These are phyloP conservation scores for Nothophytophthora sp. DNA, from an alignment of 352 stramenopile species.

Conservation along the genomic window DNA sequence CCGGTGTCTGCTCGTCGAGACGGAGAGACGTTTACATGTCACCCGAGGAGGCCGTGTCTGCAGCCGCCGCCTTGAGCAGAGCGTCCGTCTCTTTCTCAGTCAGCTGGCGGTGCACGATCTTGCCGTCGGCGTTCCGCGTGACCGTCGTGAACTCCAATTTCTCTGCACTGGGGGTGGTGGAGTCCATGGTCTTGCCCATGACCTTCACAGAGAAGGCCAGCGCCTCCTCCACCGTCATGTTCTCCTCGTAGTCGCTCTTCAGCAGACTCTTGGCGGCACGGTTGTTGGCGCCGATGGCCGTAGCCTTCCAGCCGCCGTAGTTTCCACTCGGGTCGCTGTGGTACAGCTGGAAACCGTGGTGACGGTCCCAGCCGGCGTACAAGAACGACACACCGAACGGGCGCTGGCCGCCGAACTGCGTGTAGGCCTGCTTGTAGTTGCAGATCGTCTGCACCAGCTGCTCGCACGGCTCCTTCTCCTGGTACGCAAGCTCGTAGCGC, in stretches of 20 bases:
- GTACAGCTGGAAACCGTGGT: conserved; percentile 99
- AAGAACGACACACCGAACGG: conserved; percentile 99
- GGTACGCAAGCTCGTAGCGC: conserved; percentile 98
- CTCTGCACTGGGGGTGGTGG: conserved; percentile 92
- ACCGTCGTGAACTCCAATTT: conserved; percentile 98
- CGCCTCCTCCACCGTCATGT: conserved; percentile 92
- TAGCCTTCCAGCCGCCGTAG: conserved; percentile 98
- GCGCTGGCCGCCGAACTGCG: conserved; percentile 99
- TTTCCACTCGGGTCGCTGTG: conserved; percentile 99
- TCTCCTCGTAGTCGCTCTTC: conserved; percentile 98
- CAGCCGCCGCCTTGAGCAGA: conserved; percentile 91
- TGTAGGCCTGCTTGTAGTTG: conserved; percentile 99
- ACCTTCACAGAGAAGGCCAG: conserved; percentile 98
- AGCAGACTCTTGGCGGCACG: conserved; percentile 95
- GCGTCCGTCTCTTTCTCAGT: conserved; percentile 91
- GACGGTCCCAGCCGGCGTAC: conserved; percentile 98
- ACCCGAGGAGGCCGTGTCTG: conserved; percentile 83
- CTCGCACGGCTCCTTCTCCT: conserved; percentile 99
- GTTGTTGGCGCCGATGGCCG: conserved; percentile 99
- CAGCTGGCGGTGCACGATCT: conserved; percentile 94
- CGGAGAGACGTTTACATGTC: conserved; percentile 92
- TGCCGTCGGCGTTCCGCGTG: conserved; percentile 82
- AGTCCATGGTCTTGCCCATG: conserved; percentile 99
- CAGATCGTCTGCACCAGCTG: conserved; percentile 98
- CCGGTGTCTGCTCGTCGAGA: too few relatives aligned